These are phyloP conservation scores for Suillus clintonianus DNA, from an alignment of 768 basidiomycete genomes.

Conservation along the genomic window DNA sequence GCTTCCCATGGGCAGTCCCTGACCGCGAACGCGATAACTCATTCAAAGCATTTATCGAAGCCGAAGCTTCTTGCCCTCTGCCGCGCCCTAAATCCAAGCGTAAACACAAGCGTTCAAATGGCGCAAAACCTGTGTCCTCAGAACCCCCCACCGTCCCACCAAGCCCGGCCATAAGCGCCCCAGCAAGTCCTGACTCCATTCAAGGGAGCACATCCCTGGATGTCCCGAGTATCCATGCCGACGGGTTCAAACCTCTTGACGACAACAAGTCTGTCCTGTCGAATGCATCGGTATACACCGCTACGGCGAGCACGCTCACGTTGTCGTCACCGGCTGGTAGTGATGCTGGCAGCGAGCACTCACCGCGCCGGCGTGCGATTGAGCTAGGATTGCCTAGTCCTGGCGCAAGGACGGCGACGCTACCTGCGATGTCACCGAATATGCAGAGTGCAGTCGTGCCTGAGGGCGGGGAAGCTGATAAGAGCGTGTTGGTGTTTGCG, in stretches of 20 bases:
- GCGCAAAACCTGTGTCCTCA: neutral
- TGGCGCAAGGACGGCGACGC: conserved; percentile 32
- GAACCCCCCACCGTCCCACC: neutral
- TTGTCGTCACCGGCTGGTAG: conserved; percentile 7
- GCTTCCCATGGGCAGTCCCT: conserved; percentile 99
- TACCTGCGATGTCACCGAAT: conserved; percentile 26
- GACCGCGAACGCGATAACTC: conserved; percentile 91
- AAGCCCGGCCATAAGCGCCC: conserved; percentile 17
- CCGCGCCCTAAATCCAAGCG: conserved; percentile 22
- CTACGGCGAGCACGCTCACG: conserved; percentile 11
- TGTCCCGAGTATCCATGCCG: neutral
- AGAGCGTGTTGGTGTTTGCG: conserved; percentile 73
- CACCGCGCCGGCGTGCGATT: conserved; percentile 19
- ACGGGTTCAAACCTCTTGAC: conserved; percentile 9
- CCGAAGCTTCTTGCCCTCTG: conserved; percentile 80
- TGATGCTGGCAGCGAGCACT: conserved; percentile 15
- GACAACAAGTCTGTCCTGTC: conserved; percentile 15
- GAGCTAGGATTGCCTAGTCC: conserved; percentile 19
- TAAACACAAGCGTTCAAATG: conserved; percentile 8
- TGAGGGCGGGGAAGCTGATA: conserved; percentile 53
- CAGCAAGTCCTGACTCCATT: conserved; percentile 1
- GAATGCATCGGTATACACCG: conserved; percentile 1
- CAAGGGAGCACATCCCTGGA: neutral
- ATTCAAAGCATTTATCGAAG: conserved; percentile 88
- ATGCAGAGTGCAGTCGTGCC: conserved; percentile 1